phyloP scores from a whole-genome alignment of 2,329 filamentous ascomycete species.

The Berkeleyomyces rouxiae region DNA sequence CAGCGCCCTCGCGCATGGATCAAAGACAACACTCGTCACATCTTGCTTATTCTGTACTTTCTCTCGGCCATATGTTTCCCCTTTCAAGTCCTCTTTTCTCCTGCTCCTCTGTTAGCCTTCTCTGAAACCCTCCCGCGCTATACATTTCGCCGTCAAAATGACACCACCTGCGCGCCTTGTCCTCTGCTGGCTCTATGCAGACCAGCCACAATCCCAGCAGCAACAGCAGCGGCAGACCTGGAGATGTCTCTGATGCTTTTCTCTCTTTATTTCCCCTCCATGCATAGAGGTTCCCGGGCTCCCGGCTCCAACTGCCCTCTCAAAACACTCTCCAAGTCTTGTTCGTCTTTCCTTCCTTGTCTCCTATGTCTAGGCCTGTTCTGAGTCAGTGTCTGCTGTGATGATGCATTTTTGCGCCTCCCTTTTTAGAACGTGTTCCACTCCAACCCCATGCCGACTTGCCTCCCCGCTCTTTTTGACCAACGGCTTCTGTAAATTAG shows the following conservation, averaged over 20 bases:
- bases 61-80: neutral
- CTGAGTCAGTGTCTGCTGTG: too few species aligned
- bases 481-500: too few species aligned
- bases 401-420: too few species aligned
- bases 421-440: too few species aligned
- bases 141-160: neutral
- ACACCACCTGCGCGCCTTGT: neutral
- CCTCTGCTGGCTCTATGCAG: neutral
- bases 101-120: neutral
- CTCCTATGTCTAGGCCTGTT: neutral
- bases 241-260: neutral
- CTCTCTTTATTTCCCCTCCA: neutral
- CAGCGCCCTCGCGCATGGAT: conserved; percentile 3
- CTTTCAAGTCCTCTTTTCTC: neutral
- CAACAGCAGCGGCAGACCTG: neutral
- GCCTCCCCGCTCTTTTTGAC: too few species aligned
- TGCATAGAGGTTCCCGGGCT: neutral
- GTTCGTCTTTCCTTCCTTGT: neutral
- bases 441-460: too few species aligned
- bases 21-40: conserved; percentile 8
- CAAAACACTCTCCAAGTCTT: neutral
- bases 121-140: neutral
- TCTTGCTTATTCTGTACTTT: conserved; percentile 2
- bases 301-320: neutral
- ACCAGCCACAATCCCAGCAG: neutral